Evolutionary conservation across 805 yeast genomes (phyloP).

Genomic region (Candida methanosorbosa): DNA sequence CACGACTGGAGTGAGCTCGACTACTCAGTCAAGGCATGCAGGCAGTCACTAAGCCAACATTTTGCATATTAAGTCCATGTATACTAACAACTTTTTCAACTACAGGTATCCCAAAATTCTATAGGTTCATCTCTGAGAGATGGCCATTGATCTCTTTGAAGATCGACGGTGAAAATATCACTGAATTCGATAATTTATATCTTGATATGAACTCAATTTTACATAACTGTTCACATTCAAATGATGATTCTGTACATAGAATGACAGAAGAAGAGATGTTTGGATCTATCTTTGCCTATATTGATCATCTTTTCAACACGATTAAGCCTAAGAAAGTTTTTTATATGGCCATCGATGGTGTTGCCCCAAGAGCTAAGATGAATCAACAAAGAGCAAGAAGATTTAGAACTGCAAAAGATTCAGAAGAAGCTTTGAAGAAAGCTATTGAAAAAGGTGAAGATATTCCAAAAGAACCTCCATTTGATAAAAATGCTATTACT

Average conservation of each 20-base stretch:
- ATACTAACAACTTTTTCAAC: slow-evolving; percentile 1
- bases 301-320: slow-evolving; percentile 84
- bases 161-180: slow-evolving; percentile 72
- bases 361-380: slow-evolving; percentile 98
- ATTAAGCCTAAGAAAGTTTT: slow-evolving; percentile 81
- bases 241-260: slow-evolving; percentile 50
- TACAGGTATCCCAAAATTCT: slow-evolving; percentile 94
- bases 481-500: slow-evolving; percentile 88
- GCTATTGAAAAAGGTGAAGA: slow-evolving; percentile 60
- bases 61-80: too few species aligned
- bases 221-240: slow-evolving; percentile 88
- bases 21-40: too few species aligned
- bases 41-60: too few species aligned
- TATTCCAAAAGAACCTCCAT: slow-evolving; percentile 77
- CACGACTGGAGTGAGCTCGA: too few species aligned
- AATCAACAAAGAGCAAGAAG: slow-evolving; percentile 96
- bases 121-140: slow-evolving; percentile 94
- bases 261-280: slow-evolving; percentile 87
- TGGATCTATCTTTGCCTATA: slow-evolving; percentile 86
- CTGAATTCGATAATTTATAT: slow-evolving; percentile 91
- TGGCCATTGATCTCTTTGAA: slow-evolving; percentile 94
- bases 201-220: slow-evolving; percentile 97
- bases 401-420: slow-evolving; percentile 89
- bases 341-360: slow-evolving; percentile 98
- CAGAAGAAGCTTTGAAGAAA: slow-evolving; percentile 61